These are phyloP conservation scores for Suhomyces chickasaworum DNA, from an alignment of 1,139 yeast species.

Conservation along the genomic window DNA sequence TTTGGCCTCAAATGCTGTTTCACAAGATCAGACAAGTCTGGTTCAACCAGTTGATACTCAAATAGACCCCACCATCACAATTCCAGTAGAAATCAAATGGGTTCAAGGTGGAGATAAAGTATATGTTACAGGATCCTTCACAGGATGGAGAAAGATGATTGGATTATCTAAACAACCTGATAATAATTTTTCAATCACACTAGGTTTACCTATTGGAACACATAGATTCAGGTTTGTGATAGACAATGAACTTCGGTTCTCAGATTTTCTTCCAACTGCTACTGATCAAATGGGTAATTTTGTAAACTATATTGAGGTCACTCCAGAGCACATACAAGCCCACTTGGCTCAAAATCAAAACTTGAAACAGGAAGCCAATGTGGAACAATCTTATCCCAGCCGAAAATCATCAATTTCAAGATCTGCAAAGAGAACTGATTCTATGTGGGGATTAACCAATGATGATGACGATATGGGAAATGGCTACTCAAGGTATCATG, in stretches of 20 bases:
- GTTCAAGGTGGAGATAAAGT: conserved; percentile 92
- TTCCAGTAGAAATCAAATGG: conserved; percentile 88
- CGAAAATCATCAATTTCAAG: conserved; percentile 24
- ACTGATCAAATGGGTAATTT: conserved; percentile 56
- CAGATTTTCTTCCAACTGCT: conserved; percentile 51
- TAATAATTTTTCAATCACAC: conserved; percentile 39
- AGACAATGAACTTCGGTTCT: conserved; percentile 49
- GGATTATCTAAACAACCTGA: conserved; percentile 54
- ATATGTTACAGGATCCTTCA: conserved; percentile 52
- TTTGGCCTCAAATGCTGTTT: conserved; percentile 11
- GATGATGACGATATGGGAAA: conserved; percentile 82
- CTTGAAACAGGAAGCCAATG: conserved; percentile 15
- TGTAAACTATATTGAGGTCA: conserved; percentile 51
- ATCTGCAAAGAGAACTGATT: conserved; percentile 40
- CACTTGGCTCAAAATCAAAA: conserved; percentile 26
- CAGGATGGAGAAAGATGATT: conserved; percentile 55
- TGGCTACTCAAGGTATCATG: conserved; percentile 77
- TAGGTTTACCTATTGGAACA: conserved; percentile 51
- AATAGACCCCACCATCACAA: conserved; percentile 12
- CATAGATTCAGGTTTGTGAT: conserved; percentile 51
- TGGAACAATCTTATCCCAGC: conserved; percentile 12
- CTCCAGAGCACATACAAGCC: conserved; percentile 38
- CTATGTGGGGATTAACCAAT: conserved; percentile 58
- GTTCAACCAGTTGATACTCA: conserved; percentile 13
- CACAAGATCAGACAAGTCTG: conserved; percentile 19